These are phyloP conservation scores for Trifolium subterraneum DNA, from an alignment of 306 rosid genomes.

Conservation along the genomic window DNA sequence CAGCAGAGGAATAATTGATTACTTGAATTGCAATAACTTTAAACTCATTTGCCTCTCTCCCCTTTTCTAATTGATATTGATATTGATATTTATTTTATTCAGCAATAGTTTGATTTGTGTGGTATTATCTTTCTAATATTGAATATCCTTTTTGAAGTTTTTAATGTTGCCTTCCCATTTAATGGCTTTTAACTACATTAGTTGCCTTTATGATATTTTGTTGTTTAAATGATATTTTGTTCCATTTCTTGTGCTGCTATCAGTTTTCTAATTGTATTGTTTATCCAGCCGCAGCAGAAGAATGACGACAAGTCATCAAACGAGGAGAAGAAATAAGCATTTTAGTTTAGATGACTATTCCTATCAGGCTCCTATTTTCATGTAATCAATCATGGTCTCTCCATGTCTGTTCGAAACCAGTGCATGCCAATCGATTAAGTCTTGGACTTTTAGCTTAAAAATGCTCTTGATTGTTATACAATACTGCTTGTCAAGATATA, in stretches of 20 bases:
- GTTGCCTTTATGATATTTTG: constrained; percentile 9
- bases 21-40: constrained; percentile 3
- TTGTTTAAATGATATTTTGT: constrained; percentile 1
- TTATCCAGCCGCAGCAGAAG: constrained; percentile 62
- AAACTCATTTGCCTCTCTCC: background rate
- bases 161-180: constrained; percentile 5
- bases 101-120: constrained; percentile 16
- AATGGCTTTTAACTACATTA: background rate
- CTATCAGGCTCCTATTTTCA: constrained; percentile 21
- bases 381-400: constrained; percentile 20
- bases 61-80: constrained; percentile 2
- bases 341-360: constrained; percentile 2
- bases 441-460: constrained; percentile 18
- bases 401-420: constrained; percentile 24
- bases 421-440: constrained; percentile 21
- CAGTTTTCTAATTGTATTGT: constrained; percentile 42
- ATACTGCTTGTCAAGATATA: constrained; percentile 11
- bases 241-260: constrained; percentile 20
- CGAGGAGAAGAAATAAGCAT: constrained; percentile 63
- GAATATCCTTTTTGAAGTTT: constrained; percentile 11
- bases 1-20: constrained; percentile 11
- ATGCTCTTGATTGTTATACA: constrained; percentile 7
- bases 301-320: constrained; percentile 68
- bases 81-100: background rate
- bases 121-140: constrained; percentile 12